These are phyloP conservation scores for Nitzschia inconspicua DNA, from an alignment of 108 stramenopile genomes.

Conservation along the genomic window DNA sequence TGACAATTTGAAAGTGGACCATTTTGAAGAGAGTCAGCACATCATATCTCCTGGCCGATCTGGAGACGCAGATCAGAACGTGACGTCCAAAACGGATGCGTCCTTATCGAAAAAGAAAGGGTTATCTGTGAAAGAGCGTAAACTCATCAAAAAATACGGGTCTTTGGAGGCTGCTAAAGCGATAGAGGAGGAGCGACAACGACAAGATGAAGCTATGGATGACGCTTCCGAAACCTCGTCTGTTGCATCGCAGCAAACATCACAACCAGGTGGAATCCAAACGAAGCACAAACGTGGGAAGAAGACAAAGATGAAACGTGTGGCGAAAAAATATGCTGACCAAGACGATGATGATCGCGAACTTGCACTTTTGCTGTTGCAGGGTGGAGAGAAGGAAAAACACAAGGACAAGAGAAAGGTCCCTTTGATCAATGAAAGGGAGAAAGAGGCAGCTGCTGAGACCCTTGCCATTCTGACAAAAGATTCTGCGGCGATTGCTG, in stretches of 20 bases:
- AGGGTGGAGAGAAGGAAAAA: conserved; percentile 72
- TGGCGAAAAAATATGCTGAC: conserved; percentile 86
- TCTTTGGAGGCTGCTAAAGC: conserved; percentile 57
- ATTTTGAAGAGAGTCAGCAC: not conserved
- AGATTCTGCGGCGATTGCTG: conserved; percentile 55
- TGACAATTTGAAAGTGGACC: not conserved
- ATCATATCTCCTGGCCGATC: not conserved
- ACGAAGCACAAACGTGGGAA: conserved; percentile 57
- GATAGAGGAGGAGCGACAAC: conserved; percentile 29
- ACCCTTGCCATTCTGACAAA: conserved; percentile 63
- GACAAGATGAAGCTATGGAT: conserved; percentile 18
- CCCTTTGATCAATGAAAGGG: conserved; percentile 37
- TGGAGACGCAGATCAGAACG: too few species aligned
- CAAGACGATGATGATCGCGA: conserved; percentile 97
- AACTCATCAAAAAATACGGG: conserved; percentile 70
- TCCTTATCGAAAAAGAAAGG: conserved; percentile 54
- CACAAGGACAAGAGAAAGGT: conserved; percentile 38
- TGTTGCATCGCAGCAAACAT: not conserved
- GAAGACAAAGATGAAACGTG: conserved; percentile 59
- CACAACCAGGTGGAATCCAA: conserved; percentile 14
- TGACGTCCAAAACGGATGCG: not conserved
- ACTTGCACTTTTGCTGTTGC: conserved; percentile 87
- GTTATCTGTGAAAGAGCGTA: conserved; percentile 61
- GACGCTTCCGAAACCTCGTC: not conserved
- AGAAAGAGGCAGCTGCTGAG: conserved; percentile 66